Percentiles rank a stretch among this genome's conserved stretches.
phyloP scores from a whole-genome alignment of 495 filamentous ascomycete genomes.

The Trichoderma erinaceum region DNA sequence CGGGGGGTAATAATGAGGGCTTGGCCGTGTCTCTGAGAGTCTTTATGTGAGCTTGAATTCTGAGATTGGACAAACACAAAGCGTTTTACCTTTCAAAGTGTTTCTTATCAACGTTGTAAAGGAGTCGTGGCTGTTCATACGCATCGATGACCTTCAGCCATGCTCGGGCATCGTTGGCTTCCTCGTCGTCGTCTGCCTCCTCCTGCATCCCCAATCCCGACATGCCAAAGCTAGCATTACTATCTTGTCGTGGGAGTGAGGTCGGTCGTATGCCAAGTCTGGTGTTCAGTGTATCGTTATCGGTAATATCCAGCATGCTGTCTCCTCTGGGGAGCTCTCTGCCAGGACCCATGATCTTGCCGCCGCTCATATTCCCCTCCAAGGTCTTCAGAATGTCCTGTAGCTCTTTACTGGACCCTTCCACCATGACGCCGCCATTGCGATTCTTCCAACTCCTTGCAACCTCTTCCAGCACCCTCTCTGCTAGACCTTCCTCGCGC shows the following conservation, averaged over 20 bases:
- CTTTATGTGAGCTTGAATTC: conserved; percentile 10
- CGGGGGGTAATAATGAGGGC: conserved; percentile 70
- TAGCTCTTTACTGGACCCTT: conserved; percentile 68
- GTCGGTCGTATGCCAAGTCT: conserved; percentile 39
- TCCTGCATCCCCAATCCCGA: conserved; percentile 56
- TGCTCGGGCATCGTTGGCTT: conserved; percentile 56
- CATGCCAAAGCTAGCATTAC: conserved; percentile 57
- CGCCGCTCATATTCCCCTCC: conserved; percentile 78
- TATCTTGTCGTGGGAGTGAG: conserved; percentile 45
- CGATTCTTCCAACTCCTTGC: conserved; percentile 84
- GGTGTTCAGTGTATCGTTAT: conserved; percentile 35
- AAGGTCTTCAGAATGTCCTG: conserved; percentile 74
- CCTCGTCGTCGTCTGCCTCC: conserved; percentile 50
- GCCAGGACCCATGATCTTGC: conserved; percentile 49
- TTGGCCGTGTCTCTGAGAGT: conserved; percentile 48
- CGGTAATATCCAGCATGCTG: conserved; percentile 43
- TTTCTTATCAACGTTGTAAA: conserved; percentile 82
- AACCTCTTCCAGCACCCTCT: conserved; percentile 85
- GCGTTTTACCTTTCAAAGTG: conserved; percentile 71
- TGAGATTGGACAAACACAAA: background rate
- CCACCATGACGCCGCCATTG: conserved; percentile 79
- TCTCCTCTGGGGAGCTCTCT: conserved; percentile 52
- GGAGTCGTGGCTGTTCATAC: conserved; percentile 77
- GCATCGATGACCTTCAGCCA: conserved; percentile 76
- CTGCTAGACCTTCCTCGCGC: conserved; percentile 90